Evolutionary conservation across 2,329 filamentous ascomycete species (phyloP).

Genomic region (Colletotrichum salicis): DNA sequence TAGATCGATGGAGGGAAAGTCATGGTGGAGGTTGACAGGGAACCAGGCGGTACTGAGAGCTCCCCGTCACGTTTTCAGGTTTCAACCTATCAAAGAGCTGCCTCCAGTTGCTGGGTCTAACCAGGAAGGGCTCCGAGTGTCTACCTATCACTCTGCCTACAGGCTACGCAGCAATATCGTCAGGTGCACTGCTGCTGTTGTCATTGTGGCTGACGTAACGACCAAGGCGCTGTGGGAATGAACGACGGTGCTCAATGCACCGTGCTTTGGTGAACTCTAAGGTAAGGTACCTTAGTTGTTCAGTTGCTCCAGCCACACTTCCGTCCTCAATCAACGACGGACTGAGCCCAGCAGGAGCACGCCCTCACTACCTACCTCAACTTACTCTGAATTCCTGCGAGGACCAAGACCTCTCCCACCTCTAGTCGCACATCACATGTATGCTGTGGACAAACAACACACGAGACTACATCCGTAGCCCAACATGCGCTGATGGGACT

Average conservation of each 20-base stretch:
- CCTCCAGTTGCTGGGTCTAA: slow-evolving; percentile 25
- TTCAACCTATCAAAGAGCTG: slow-evolving; percentile 35
- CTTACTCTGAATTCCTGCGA: background rate
- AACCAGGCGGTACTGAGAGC: slow-evolving; percentile 36
- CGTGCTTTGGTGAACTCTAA: background rate
- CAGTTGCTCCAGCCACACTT: slow-evolving; percentile 13
- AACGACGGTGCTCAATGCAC: slow-evolving; percentile 1
- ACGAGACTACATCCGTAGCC: slow-evolving; percentile 19
- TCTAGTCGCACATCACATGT: slow-evolving; percentile 7
- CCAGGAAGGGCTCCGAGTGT: slow-evolving; percentile 23
- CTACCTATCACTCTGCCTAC: background rate
- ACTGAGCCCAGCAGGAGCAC: slow-evolving; percentile 3
- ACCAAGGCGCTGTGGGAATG: background rate
- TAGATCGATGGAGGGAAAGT: slow-evolving; percentile 31
- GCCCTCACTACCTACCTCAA: background rate
- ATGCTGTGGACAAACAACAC: slow-evolving; percentile 16
- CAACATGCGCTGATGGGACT: slow-evolving; percentile 30
- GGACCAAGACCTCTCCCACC: slow-evolving; percentile 3
- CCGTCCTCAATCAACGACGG: slow-evolving; percentile 12
- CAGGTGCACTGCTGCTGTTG: slow-evolving; percentile 8
- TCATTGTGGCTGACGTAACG: slow-evolving; percentile 30
- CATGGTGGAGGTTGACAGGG: slow-evolving; percentile 35
- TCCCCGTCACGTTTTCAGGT: slow-evolving; percentile 32
- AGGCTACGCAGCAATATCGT: background rate
- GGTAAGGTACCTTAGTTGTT: too few relatives aligned